Evolutionary conservation across 805 yeast genomes (phyloP), one percentile per base, ranked within the genome.

Genomic region (Starmerella lactis-condensi): DNA sequence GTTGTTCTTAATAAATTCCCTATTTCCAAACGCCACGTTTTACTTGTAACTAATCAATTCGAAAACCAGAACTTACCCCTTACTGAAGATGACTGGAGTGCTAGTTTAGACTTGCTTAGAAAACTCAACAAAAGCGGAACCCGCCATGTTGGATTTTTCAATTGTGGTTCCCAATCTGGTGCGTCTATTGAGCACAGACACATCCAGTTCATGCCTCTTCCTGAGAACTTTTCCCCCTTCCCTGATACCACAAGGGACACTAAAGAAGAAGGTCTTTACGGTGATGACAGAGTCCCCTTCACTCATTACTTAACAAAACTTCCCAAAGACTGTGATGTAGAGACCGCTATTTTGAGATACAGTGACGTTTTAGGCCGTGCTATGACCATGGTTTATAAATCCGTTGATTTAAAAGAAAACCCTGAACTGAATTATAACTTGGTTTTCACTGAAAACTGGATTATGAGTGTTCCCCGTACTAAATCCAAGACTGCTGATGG

Each of bases 181-280:
- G 93, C 93, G n/a, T 81, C 94, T 0, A 89, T 82, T 47, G 74
- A 77, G 29, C 98, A 85, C 57, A 81, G 78, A 50, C 98, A 85
- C 54, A 54, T 89, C 39, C 98, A 89, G 54, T 72, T 83, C 53
- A 59, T 85, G 64, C 61, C 69, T 26, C 57, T 77, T 26, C 91
- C 93, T 2, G 50, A 56, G 6, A 37, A 60, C 15, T 72, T 70
- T 48, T 53, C 52, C 1, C 65, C 76, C 5, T 70, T 65, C 48
- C 75, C 78, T 31, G 72, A 69, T 28, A 38, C 46, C 10, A 45
- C 64, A n/a, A 57, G 64, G 12, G 31, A 35, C 22, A 29, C 75
- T 33, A 67, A 65, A 40, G 30, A 28, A 11, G 33, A 33, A 4
- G 19, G 30, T 14, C 22, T 34, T 10, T 24, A 27, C 3, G 32